Base-by-base conservation (phyloP, 345 rosid genomes). In the Pistacia atlantica region DNA sequence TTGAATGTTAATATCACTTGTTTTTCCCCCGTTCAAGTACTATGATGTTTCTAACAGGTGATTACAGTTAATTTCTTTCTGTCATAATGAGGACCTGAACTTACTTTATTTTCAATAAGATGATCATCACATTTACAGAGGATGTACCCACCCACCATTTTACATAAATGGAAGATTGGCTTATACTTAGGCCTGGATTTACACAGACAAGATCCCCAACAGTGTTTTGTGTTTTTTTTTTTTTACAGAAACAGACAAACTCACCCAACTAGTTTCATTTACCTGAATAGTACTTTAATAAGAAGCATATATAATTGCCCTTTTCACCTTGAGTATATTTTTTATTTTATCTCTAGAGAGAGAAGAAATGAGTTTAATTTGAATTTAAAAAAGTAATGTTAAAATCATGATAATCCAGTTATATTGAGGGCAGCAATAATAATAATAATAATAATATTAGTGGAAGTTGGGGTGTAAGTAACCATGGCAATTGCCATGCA, bases 301-400 rank as follows among this genome's bases (percentile, higher is more conserved):
- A 25, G 25, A 25, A 25, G 25, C 25, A 25, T 25, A 25, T 25
- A 25, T 25, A 25, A 25, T 25, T 25, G 25, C 25, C 25, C 25
- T 25, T 25, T 25, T 25, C 25, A 25, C 25, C 25, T 25, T 25
- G 25, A 25, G 1, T 25, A 25, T 0, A 25, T 25, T 25, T 25
- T 51, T 5, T 59, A 59, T 3, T 31, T 31, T 1, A 31, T 31
- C 33, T 31, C 33, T 42, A 65, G 25, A 71, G 52, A 75, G 67
- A 59, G 74, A 63, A 52, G 65, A 75, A 14, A 80, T 62, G 22
- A 20, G 59, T 20, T 1, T 37, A 31, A 56, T 81, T 80, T 84
- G 77, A 79, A 84, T 63, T 48, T 20, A 31, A 79, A 83, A 74
- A 69, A 11, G 37, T 33, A 71, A 82, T 84, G 62, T 84, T 84